Conservation (phyloP, 495 filamentous ascomycete genomes). For the Geopyxis carbonaria region DNA sequence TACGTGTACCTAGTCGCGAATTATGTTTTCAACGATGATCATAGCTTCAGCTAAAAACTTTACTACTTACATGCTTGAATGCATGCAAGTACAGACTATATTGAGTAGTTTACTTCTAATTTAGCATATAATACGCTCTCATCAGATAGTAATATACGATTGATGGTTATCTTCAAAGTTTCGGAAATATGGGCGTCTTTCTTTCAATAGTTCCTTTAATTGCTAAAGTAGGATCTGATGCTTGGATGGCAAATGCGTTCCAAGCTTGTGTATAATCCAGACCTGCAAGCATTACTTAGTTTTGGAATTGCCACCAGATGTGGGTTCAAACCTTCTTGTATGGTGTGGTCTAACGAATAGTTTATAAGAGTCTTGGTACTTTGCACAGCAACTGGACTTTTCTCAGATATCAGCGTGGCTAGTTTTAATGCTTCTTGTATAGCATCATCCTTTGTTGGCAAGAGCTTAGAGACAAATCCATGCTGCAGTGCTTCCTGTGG, state of each 20-base stretch:
- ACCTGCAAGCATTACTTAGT: conserved; percentile 28
- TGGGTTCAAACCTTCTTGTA: conserved; percentile 49
- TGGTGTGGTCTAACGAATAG: conserved; percentile 58
- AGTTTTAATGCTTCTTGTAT: conserved; percentile 46
- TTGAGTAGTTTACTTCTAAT: no score
- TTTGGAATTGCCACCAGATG: background rate
- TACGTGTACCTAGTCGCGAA: no score
- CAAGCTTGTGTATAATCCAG: conserved; percentile 71
- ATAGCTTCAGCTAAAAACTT: no score
- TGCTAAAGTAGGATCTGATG: conserved; percentile 55
- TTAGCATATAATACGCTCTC: no score
- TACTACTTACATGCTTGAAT: no score
- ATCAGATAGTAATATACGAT: no score
- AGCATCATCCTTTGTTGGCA: conserved; percentile 44
- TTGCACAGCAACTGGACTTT: conserved; percentile 84
- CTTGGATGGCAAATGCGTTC: conserved; percentile 74
- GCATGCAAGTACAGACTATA: no score
- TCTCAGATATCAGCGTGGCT: conserved; percentile 50
- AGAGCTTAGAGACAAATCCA: conserved; percentile 71
- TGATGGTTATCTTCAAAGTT: conserved; percentile 42
- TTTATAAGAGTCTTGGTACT: conserved; percentile 90
- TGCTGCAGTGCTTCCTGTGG: conserved; percentile 65
- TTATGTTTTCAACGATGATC: no score
- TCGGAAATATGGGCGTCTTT: conserved; percentile 69
- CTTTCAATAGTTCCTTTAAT: conserved; percentile 61